phyloP scores from a whole-genome alignment of 805 yeast genomes.

The Candida ficus region DNA sequence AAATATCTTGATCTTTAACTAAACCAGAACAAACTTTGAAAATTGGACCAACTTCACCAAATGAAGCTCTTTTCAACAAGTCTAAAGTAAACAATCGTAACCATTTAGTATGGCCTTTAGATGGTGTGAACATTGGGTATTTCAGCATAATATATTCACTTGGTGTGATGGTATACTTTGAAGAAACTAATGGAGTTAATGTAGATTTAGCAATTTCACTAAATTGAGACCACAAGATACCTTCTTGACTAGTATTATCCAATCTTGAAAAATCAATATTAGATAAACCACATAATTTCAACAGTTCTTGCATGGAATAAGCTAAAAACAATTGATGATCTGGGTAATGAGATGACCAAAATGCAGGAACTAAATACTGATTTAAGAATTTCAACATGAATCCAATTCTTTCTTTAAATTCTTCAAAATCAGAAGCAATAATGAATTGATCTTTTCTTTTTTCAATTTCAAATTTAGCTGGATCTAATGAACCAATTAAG shows the following conservation, averaged over 20 bases:
- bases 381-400: constrained; percentile 66
- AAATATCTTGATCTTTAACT: constrained; percentile 63
- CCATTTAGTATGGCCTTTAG: constrained; percentile 66
- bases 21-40: constrained; percentile 60
- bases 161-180: constrained; percentile 57
- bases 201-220: constrained; percentile 66
- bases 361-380: constrained; percentile 69
- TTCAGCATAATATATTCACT: constrained; percentile 37
- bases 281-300: constrained; percentile 53
- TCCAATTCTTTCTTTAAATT: constrained; percentile 52
- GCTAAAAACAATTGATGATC: constrained; percentile 79
- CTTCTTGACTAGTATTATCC: constrained; percentile 25
- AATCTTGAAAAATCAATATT: constrained; percentile 26
- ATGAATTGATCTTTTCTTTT: constrained; percentile 39
- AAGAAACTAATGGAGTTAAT: constrained; percentile 65
- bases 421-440: constrained; percentile 57
- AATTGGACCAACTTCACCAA: constrained; percentile 33
- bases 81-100: constrained; percentile 63
- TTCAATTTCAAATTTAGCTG: constrained; percentile 45
- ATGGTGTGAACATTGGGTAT: constrained; percentile 62
- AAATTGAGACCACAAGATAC: constrained; percentile 54
- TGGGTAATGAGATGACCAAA: constrained; percentile 89
- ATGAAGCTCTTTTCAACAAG: constrained; percentile 40
- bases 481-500: constrained; percentile 70
- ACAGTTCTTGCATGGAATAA: constrained; percentile 80